Percentiles rank a stretch among this genome's conserved stretches.
Evolutionary conservation across 2,329 filamentous ascomycete genomes (phyloP).

Genomic region (Chaetomium olivaceum): DNA sequence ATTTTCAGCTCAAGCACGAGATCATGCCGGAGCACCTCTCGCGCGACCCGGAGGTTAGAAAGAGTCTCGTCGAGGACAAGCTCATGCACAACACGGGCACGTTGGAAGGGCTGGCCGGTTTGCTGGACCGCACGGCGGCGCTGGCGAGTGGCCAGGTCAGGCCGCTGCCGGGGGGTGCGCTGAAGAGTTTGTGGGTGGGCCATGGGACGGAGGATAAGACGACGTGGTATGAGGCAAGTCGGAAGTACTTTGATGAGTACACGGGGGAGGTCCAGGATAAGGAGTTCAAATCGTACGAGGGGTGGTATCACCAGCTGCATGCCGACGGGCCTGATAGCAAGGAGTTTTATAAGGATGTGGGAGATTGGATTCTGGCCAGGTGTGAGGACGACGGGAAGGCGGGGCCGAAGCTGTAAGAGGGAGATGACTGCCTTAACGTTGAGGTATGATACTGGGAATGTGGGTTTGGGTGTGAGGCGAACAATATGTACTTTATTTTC

Average conservation of each 20-base stretch:
- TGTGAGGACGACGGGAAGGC: slow-evolving; percentile 30
- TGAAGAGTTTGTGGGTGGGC: slow-evolving; percentile 67
- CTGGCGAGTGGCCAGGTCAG: slow-evolving; percentile 59
- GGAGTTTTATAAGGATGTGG: slow-evolving; percentile 60
- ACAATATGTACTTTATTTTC: neutral
- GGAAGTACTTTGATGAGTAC: slow-evolving; percentile 59
- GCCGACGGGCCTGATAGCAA: slow-evolving; percentile 54
- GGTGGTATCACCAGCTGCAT: slow-evolving; percentile 75
- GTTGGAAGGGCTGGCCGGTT: slow-evolving; percentile 72
- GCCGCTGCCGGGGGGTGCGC: slow-evolving; percentile 39
- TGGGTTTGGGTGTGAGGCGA: neutral
- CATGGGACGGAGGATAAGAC: slow-evolving; percentile 77
- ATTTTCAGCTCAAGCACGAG: slow-evolving; percentile 64
- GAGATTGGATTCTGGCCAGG: slow-evolving; percentile 64
- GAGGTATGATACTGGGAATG: neutral
- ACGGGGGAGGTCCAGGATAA: slow-evolving; percentile 63
- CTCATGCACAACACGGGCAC: slow-evolving; percentile 84
- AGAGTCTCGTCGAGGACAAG: slow-evolving; percentile 63
- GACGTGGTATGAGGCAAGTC: slow-evolving; percentile 65
- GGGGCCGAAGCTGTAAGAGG: slow-evolving; percentile 25
- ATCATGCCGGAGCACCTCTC: slow-evolving; percentile 65
- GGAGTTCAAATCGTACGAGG: slow-evolving; percentile 71
- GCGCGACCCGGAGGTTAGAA: slow-evolving; percentile 64
- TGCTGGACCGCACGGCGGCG: slow-evolving; percentile 71
- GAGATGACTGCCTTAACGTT: too few relatives aligned